Evolutionary conservation across 2,329 filamentous ascomycete species (phyloP).

Genomic region (Pochonia chlamydosporia): DNA sequence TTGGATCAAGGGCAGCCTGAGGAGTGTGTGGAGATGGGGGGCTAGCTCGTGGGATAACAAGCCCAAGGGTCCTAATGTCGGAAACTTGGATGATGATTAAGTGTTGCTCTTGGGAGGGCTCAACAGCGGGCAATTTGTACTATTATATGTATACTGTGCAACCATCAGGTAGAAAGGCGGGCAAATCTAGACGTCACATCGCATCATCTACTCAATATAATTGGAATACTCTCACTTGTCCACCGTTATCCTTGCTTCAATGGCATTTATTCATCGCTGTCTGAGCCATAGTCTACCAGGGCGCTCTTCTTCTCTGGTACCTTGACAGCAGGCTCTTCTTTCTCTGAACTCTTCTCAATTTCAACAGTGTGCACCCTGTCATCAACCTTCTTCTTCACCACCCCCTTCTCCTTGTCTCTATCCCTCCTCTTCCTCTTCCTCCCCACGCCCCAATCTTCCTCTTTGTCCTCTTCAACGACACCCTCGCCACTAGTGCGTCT

Average conservation of each 20-base stretch:
- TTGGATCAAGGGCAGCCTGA: constrained; percentile 56
- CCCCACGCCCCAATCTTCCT: constrained; percentile 28
- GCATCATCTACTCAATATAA: constrained; percentile 6
- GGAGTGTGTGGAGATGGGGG: constrained; percentile 48
- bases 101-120: background rate
- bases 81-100: constrained; percentile 32
- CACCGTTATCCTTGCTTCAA: background rate
- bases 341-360: too few species aligned
- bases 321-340: constrained; percentile 9
- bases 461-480: constrained; percentile 17
- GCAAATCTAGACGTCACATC: background rate
- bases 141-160: constrained; percentile 1
- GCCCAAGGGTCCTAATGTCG: constrained; percentile 35
- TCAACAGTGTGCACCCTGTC: constrained; percentile 9
- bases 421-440: constrained; percentile 31
- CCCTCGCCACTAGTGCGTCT: constrained; percentile 21
- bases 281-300: constrained; percentile 53
- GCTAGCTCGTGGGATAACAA: constrained; percentile 32
- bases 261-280: constrained; percentile 32
- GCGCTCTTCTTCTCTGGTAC: constrained; percentile 16
- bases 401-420: constrained; percentile 29
- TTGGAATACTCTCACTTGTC: background rate
- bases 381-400: constrained; percentile 19
- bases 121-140: background rate
- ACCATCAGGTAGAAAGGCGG: background rate